Evolutionary conservation across 108 stramenopile genomes (phyloP), one percentile per base, ranked within the genome.

Genomic region (Stephanodiscus minutulus): DNA sequence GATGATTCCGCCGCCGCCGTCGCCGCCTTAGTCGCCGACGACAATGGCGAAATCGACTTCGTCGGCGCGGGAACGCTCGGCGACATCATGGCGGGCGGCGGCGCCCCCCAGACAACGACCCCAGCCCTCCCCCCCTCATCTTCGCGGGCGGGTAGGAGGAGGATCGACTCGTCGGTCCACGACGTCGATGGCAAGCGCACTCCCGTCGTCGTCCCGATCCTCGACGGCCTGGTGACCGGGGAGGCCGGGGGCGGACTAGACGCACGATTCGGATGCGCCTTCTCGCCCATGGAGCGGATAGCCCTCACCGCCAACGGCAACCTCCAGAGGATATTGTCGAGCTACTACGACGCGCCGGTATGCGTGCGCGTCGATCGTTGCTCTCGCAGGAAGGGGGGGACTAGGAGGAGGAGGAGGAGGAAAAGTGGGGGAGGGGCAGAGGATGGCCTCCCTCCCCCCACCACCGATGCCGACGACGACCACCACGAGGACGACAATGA

Each of bases 281-380:
- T 83, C 31, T 52, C 82, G 12, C 89, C 87, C 6, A 70, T 93
- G 70, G 88, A 93, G 78, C 87, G 92, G 5, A 93, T 93, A 73
- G 90, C 88, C 0, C 58, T 91, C 10, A 93, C 92, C 0, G 88
- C 88, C 52, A 93, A 93, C 72, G 92, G 92, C 3, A 93, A 93
- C 65, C 69, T 93, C 27, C 92, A 93, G 56, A 82, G 92, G n/a
- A 79, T 93, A 52, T 83, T 93, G 55, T 82, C 85, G 22, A 86
- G 84, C 54, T 93, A 89, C 49, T 93, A 93, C 72, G 92, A 93
- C 86, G 82, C 90, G 29, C 90, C 92, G 18, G 87, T 93, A 10
- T 61, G 77, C 35, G 88, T 93, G 0, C 73, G 69, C 18, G 80
- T 93, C 15, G 87, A 89, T 66, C 63, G 73, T 64, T 93, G 90